Conservation (phyloP, 352 stramenopile genomes). For the Saprolegnia parasitica region DNA sequence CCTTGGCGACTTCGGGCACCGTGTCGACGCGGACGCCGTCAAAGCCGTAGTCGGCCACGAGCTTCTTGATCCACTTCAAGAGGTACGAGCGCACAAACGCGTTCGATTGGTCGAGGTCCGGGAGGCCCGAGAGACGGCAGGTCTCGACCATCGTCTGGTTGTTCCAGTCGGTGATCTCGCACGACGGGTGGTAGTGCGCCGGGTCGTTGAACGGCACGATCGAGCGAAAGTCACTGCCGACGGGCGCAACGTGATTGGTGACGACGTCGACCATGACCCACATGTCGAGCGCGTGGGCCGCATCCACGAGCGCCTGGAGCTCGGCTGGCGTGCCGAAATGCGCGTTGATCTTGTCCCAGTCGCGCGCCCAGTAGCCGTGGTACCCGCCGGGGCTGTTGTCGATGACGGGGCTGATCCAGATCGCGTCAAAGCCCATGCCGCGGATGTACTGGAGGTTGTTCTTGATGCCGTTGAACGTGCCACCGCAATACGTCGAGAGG, state of each 20-base stretch:
- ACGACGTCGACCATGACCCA: constrained; percentile 32
- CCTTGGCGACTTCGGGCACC: constrained; percentile 28
- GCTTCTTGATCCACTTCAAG: constrained; percentile 10
- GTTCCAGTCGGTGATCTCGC: constrained; percentile 24
- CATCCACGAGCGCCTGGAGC: constrained; percentile 21
- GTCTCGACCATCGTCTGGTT: constrained; percentile 26
- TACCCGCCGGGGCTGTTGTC: constrained; percentile 12
- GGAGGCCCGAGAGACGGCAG: constrained; percentile 25
- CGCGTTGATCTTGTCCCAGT: constrained; percentile 23
- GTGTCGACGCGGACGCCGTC: constrained; percentile 31
- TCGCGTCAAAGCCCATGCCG: constrained; percentile 30
- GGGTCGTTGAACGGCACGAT: constrained; percentile 21
- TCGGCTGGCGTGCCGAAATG: constrained; percentile 30
- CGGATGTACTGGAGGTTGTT: constrained; percentile 26
- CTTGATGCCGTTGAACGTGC: constrained; percentile 22
- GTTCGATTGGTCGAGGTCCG: constrained; percentile 28
- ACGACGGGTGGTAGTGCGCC: constrained; percentile 19
- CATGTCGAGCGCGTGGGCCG: constrained; percentile 20
- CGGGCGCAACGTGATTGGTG: constrained; percentile 28
- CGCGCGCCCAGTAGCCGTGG: constrained; percentile 28
- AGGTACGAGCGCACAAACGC: constrained; percentile 24
- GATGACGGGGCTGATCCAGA: constrained; percentile 29
- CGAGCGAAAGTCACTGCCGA: constrained; percentile 18
- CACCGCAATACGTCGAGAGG: constrained; percentile 26
- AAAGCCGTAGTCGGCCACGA: constrained; percentile 19